Base-by-base conservation (phyloP, 1,284 basidiomycete species). In the Fomitopsis betulina region DNA sequence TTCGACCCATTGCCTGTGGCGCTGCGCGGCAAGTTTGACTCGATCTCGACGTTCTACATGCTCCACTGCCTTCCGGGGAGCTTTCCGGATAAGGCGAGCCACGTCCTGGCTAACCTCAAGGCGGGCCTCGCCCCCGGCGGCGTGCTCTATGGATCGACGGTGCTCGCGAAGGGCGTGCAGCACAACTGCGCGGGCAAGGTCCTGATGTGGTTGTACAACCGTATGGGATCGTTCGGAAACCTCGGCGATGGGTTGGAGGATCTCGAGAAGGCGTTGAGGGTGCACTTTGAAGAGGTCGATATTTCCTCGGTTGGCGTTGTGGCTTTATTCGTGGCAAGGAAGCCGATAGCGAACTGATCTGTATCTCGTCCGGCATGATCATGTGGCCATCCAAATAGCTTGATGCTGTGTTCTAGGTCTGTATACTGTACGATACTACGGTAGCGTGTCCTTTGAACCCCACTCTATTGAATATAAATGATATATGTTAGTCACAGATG, bases 11-110 rank as follows among this genome's bases (percentile, higher is more conserved):
- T 66, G 4, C 63, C 68, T 2, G 53, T 40, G 50, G 5, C 12
- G 7, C 30, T 59, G 49, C 58, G 45, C 40, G 59, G 53, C 17
- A 45, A 19, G 33, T 67, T 63, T 59, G 63, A 68, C 55, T 65
- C 67, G 15, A 55, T 67, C 52, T 65, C 67, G 43, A 56, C 67
- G 21, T 67, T 65, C 61, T 67, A 68, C 57, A 25, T 68, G 27
- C 60, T 70, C 56, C 66, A 70, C 52, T 66, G 65, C 47, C 63
- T 69, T 38, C 66, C 63, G 0, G 66, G 67, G 21, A 33, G 54
- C 8, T 61, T 69, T 40, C 62, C 61, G 5, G 43, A 45, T 15
- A 68, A 68, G 55, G 63, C 58, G 12, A 47, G n/a, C 3, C 38
- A 56, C 4, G 64, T 68, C 8, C 56, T 66, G 52, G 51, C 56